Evolutionary conservation across 805 yeast genomes (phyloP).

Genomic region (Kregervanrija delftensis): DNA sequence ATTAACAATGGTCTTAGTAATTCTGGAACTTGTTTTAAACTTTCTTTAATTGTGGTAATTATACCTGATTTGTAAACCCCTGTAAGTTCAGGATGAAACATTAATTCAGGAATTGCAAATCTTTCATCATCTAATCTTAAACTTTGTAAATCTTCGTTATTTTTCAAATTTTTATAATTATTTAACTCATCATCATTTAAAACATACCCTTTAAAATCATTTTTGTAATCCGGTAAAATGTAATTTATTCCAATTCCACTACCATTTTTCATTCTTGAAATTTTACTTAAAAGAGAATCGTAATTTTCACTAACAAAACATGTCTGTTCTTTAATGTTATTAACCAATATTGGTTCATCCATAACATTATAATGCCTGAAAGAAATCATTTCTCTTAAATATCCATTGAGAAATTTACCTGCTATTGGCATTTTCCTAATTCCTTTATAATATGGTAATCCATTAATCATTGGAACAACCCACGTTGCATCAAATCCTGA

Average conservation of each 20-base stretch:
- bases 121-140: conserved; percentile 74
- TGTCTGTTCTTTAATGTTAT: conserved; percentile 76
- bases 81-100: conserved; percentile 79
- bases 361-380: conserved; percentile 89
- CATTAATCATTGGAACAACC: conserved; percentile 77
- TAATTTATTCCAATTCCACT: conserved; percentile 50
- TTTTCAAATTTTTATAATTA: conserved; percentile 3
- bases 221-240: conserved; percentile 81
- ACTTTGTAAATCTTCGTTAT: conserved; percentile 49
- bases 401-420: conserved; percentile 78
- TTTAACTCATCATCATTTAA: conserved; percentile 12
- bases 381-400: conserved; percentile 75
- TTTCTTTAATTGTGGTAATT: conserved; percentile 59
- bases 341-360: conserved; percentile 81
- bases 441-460: conserved; percentile 70
- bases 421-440: conserved; percentile 77
- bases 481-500: conserved; percentile 85
- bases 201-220: conserved; percentile 37
- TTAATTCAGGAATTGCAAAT: conserved; percentile 78
- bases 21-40: conserved; percentile 66
- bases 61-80: conserved; percentile 78
- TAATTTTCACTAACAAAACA: conserved; percentile 64
- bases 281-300: conserved; percentile 19
- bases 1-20: conserved; percentile 65
- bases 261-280: conserved; percentile 21